These are phyloP conservation scores for Lotmaria passim DNA, from an alignment of 208 protist species.

Conservation along the genomic window DNA sequence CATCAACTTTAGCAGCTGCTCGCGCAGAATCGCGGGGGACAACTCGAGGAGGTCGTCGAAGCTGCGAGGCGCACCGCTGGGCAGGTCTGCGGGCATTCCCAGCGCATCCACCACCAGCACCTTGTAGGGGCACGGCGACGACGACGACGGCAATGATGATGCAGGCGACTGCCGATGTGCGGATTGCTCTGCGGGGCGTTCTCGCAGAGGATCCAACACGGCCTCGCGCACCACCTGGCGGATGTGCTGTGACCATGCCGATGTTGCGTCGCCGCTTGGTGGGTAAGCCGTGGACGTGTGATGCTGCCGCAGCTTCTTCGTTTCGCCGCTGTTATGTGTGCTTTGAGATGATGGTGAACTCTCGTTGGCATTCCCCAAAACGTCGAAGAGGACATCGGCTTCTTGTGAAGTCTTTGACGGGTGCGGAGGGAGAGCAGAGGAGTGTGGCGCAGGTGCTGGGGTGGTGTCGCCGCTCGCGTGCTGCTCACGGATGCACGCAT, in stretches of 20 bases:
- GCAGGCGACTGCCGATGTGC: not conserved
- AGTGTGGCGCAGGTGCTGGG: not conserved
- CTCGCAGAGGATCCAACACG: slow-evolving; percentile 28
- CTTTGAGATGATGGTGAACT: not conserved
- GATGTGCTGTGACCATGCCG: slow-evolving; percentile 27
- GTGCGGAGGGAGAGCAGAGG: not conserved
- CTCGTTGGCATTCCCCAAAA: not conserved
- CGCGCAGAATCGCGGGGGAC: slow-evolving; percentile 46
- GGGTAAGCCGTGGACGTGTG: no score
- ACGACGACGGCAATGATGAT: not conserved
- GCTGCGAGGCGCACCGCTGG: slow-evolving; percentile 37
- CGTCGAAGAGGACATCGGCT: slow-evolving; percentile 19
- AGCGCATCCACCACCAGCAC: slow-evolving; percentile 67
- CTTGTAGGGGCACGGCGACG: slow-evolving; percentile 35
- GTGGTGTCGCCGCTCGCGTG: not conserved
- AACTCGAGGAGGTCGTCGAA: slow-evolving; percentile 64
- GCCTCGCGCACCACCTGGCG: slow-evolving; percentile 36
- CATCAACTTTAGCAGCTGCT: slow-evolving; percentile 49
- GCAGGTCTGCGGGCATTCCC: slow-evolving; percentile 79
- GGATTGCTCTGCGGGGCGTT: not conserved
- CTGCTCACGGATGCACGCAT: not conserved
- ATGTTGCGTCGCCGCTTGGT: not conserved
- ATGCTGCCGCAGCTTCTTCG: not conserved
- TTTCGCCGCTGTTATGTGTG: not conserved
- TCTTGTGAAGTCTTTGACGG: not conserved